Base-by-base conservation (phyloP, 768 basidiomycete genomes). In the Mycena alexandri region DNA sequence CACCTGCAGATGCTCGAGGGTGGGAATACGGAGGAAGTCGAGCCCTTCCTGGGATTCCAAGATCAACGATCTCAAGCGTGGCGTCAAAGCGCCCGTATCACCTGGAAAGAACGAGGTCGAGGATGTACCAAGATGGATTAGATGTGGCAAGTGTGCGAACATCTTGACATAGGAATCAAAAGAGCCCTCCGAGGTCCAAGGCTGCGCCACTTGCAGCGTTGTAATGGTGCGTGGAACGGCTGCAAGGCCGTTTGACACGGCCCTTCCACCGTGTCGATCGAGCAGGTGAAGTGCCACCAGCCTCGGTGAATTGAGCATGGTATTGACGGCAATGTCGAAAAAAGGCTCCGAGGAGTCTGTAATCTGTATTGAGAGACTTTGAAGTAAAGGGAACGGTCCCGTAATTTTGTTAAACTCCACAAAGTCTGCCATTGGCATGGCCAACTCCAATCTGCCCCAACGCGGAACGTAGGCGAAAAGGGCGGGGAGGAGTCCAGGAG, bases 341-440 rank as follows among this genome's bases (percentile, higher is more conserved):
- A 22, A 25, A 1, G 47, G 25, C 9, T 3, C 11, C 6, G 5
- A 5, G n/a, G 24, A n/a, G 85, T 61, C 38, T 19, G 48, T 50
- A 2, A 61, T 17, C n/a, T 29, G 47, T 11, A 61, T 38, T 21
- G 22, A 24, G 11, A 61, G 48, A 11, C 21, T 51, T 17, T 38
- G 22, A 10, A 63, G 53, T 8, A 22, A 38, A 2, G 61, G 61
- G n/a, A 63, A 54, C 3, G 61, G 61, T 2, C 61, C 61, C 0
- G 24, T 6, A 11, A 33, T 22, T n/a, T 29, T 5, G 21, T 54
- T 34, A n/a, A 63, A 53, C 2, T 21, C 29, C 16, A 22, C 2
- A 24, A 63, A 46, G 29, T 54, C 61, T 5, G 9, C 14, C 21
- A 12, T 43, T 25, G 41, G 1, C 3, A 63, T 22, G 12, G 33